A percentile compares a stretch with the other conserved stretches of the same genome.
These are phyloP conservation scores for Iberis amara DNA, from an alignment of 441 rosid genomes.

Conservation along the genomic window DNA sequence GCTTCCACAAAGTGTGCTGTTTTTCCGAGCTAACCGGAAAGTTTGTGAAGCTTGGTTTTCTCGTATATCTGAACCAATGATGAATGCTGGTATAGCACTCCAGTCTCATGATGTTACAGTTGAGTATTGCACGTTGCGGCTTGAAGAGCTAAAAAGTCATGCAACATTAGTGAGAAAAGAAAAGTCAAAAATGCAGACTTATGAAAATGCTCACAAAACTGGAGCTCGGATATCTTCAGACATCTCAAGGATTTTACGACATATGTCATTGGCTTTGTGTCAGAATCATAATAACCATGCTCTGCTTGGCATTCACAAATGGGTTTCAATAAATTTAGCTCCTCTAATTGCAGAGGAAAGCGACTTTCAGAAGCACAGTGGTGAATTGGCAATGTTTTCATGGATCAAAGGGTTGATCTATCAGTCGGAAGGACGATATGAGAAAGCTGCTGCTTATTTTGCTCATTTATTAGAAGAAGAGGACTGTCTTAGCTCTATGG, in stretches of 20 bases:
- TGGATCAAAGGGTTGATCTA: slow-evolving; percentile 88
- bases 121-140: slow-evolving; percentile 76
- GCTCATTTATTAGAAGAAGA: slow-evolving; percentile 75
- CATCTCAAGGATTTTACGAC: slow-evolving; percentile 59
- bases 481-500: slow-evolving; percentile 76
- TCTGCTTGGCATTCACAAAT: slow-evolving; percentile 73
- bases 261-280: slow-evolving; percentile 74
- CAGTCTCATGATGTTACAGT: slow-evolving; percentile 88
- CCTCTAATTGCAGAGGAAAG: slow-evolving; percentile 66
- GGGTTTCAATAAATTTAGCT: slow-evolving; percentile 71
- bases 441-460: slow-evolving; percentile 82
- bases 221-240: slow-evolving; percentile 62
- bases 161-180: slow-evolving; percentile 60
- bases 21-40: slow-evolving; percentile 90
- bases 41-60: slow-evolving; percentile 99
- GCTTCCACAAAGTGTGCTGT: slow-evolving; percentile 73
- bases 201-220: slow-evolving; percentile 52
- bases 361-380: slow-evolving; percentile 41
- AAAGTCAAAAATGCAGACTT: slow-evolving; percentile 51
- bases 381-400: slow-evolving; percentile 40
- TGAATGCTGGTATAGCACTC: slow-evolving; percentile 94
- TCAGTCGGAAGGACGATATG: slow-evolving; percentile 88
- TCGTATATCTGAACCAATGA: slow-evolving; percentile 97
- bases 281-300: slow-evolving; percentile 71
- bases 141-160: slow-evolving; percentile 71